Evolutionary conservation across 768 basidiomycete species (phyloP).

Genomic region (Lenzites betulinus): DNA sequence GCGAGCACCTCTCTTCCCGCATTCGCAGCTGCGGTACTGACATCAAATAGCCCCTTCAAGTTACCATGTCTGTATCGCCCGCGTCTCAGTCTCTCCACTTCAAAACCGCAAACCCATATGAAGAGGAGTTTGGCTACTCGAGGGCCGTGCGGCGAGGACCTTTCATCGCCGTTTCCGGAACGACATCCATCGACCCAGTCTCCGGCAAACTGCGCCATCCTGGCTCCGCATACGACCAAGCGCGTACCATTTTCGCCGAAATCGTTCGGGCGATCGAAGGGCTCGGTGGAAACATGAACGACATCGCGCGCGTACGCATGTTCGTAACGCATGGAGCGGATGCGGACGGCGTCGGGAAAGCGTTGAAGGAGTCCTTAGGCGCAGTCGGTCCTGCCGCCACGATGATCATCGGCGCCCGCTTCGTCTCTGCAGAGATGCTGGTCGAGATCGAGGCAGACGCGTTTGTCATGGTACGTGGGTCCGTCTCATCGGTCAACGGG

Average conservation of each 20-base stretch:
- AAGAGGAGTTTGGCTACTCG: slow-evolving; percentile 52
- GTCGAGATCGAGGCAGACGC: slow-evolving; percentile 61
- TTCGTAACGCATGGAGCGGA: slow-evolving; percentile 48
- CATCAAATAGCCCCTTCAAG: background rate
- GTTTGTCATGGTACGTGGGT: slow-evolving; percentile 24
- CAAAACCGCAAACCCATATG: slow-evolving; percentile 51
- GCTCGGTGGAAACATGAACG: slow-evolving; percentile 44
- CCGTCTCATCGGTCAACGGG: background rate
- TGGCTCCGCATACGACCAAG: slow-evolving; percentile 48
- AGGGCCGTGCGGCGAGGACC: slow-evolving; percentile 53
- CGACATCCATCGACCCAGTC: slow-evolving; percentile 47
- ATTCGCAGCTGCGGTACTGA: background rate
- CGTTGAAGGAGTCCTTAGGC: slow-evolving; percentile 46
- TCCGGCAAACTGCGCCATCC: slow-evolving; percentile 45
- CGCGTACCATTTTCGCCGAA: slow-evolving; percentile 45
- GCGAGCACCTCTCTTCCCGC: background rate
- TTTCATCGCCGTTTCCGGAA: slow-evolving; percentile 56
- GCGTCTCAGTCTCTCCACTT: slow-evolving; percentile 10
- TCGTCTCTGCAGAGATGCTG: slow-evolving; percentile 50
- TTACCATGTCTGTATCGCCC: background rate
- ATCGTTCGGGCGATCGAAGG: slow-evolving; percentile 46
- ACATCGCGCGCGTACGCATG: slow-evolving; percentile 52
- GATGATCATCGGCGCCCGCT: slow-evolving; percentile 51
- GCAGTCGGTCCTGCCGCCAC: slow-evolving; percentile 50
- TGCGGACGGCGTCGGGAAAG: slow-evolving; percentile 35